phyloP scores from a whole-genome alignment of 202 grass and related monocot genomes.

The Cymbopogon flexuosus region DNA sequence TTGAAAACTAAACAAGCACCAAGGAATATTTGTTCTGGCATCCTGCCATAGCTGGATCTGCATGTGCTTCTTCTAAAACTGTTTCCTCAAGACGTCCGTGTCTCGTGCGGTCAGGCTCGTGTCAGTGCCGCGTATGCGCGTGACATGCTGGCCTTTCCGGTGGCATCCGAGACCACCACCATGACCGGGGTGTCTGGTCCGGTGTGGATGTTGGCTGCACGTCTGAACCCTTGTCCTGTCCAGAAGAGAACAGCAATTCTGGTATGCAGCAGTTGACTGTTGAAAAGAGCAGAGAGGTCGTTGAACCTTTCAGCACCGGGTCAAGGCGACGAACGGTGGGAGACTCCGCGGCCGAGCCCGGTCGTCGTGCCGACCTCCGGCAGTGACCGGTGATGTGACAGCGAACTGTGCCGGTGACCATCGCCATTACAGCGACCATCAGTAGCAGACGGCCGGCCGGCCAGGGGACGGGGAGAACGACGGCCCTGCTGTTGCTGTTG shows the following conservation, averaged over 20 bases:
- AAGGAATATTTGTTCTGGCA: not conserved
- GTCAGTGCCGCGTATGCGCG: not conserved
- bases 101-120: not conserved
- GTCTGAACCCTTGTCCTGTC: constrained; percentile 26
- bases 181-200: not conserved
- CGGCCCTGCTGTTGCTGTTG: constrained; percentile 1
- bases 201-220: constrained; percentile 27
- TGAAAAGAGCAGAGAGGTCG: not conserved
- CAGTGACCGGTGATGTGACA: constrained; percentile 10
- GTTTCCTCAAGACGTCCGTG: not conserved
- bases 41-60: not conserved
- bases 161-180: not conserved
- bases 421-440: not conserved
- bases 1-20: no score
- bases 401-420: not conserved
- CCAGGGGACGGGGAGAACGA: not conserved
- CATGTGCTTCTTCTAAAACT: not conserved
- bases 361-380: constrained; percentile 34
- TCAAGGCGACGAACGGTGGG: constrained; percentile 2
- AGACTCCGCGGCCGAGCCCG: not conserved
- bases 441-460: not conserved
- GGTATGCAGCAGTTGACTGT: not conserved
- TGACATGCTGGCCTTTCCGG: constrained; percentile 8
- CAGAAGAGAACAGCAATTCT: not conserved
- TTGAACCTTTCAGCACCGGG: not conserved